These are phyloP conservation scores for Biscogniauxia sp. DNA, from an alignment of 2,329 filamentous ascomycete species.

Conservation along the genomic window DNA sequence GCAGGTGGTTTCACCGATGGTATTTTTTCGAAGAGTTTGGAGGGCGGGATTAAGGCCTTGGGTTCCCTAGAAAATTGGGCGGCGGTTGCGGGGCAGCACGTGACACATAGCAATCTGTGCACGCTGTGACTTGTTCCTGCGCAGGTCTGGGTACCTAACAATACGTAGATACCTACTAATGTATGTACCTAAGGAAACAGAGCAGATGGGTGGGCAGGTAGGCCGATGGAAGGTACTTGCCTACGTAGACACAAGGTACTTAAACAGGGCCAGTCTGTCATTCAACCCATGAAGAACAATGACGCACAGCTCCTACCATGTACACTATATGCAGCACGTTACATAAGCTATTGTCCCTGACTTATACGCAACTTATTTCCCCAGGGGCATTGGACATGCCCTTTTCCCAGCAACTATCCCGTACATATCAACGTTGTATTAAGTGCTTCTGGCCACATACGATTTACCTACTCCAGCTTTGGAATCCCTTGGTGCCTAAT, in stretches of 20 bases:
- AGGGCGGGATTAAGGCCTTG: slow-evolving; percentile 28
- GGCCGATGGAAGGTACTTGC: too few relatives aligned
- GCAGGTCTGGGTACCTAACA: background rate
- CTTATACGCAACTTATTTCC: background rate
- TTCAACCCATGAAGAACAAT: slow-evolving; percentile 13
- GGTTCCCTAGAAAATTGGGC: slow-evolving; percentile 30
- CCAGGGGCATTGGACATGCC: background rate
- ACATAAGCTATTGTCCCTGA: background rate
- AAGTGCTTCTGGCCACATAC: background rate
- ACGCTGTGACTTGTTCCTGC: slow-evolving; percentile 6
- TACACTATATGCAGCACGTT: background rate
- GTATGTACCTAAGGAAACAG: too few relatives aligned
- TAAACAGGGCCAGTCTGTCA: background rate
- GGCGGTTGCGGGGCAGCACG: slow-evolving; percentile 33
- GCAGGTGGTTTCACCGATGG: slow-evolving; percentile 21
- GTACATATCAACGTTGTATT: background rate
- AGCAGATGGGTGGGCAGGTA: too few relatives aligned
- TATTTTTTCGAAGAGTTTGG: slow-evolving; percentile 28
- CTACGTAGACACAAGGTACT: too few relatives aligned
- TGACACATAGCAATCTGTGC: slow-evolving; percentile 19
- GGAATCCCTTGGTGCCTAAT: background rate
- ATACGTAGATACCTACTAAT: background rate
- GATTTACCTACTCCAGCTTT: background rate
- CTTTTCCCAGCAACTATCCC: background rate
- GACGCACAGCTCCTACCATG: slow-evolving; percentile 13